Evolutionary conservation across 2,329 filamentous ascomycete species (phyloP).

Genomic region (Furcasterigmium furcatum): DNA sequence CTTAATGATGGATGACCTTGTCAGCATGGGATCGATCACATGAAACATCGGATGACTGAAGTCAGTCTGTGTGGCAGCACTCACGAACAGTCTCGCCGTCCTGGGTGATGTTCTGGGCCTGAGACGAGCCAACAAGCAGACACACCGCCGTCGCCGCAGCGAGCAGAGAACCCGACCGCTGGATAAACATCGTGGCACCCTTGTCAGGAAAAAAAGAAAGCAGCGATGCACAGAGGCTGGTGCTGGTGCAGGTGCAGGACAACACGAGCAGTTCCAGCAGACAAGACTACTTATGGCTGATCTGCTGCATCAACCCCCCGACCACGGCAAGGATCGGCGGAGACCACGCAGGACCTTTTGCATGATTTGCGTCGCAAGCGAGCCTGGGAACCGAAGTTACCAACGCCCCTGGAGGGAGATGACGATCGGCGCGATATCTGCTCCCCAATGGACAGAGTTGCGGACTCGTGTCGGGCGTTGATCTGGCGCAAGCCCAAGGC

Average conservation of each 20-base stretch:
- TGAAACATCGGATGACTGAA: too few species aligned
- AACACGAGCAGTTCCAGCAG: too few species aligned
- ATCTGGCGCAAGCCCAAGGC: too few species aligned
- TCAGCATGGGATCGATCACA: not conserved
- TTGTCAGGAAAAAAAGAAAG: too few species aligned
- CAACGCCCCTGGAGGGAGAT: not conserved
- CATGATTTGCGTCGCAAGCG: not conserved
- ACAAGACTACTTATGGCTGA: not conserved
- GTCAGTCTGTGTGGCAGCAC: constrained; percentile 2
- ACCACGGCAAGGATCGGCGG: not conserved
- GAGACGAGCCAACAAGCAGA: not conserved
- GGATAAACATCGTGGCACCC: not conserved
- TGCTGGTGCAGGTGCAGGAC: too few species aligned
- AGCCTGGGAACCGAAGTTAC: not conserved
- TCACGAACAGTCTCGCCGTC: constrained; percentile 18
- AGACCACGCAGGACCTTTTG: too few species aligned
- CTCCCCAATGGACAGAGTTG: too few species aligned
- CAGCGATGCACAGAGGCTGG: too few species aligned
- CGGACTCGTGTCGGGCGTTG: too few species aligned
- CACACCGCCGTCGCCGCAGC: not conserved
- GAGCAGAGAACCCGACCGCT: not conserved
- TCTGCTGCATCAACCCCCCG: not conserved
- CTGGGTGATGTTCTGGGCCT: constrained; percentile 20
- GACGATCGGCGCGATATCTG: not conserved
- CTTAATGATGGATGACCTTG: not conserved